Evolutionary conservation across 768 basidiomycete genomes (phyloP).

Genomic region (Psilocybe azurescens): DNA sequence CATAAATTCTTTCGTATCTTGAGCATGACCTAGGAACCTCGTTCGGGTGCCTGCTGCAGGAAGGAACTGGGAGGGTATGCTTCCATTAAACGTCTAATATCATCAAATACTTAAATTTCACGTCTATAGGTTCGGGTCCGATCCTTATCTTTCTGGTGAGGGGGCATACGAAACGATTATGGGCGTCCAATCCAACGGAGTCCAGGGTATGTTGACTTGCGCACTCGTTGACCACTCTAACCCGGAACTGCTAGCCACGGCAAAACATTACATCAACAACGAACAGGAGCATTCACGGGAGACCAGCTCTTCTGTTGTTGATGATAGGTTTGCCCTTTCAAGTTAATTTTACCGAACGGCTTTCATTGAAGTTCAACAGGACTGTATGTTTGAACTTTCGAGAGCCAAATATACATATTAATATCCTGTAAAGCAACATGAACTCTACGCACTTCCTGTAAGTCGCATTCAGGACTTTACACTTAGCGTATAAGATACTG

Average conservation of each 20-base stretch:
- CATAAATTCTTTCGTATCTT: background rate
- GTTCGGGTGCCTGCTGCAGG: constrained; percentile 52
- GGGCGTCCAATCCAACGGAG: constrained; percentile 58
- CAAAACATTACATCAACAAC: constrained; percentile 53
- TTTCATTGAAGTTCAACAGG: constrained; percentile 22
- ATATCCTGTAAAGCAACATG: constrained; percentile 46
- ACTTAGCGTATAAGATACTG: background rate
- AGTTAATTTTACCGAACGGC: background rate
- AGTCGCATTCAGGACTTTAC: constrained; percentile 14
- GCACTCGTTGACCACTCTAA: background rate
- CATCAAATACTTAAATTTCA: background rate
- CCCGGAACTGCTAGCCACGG: constrained; percentile 32
- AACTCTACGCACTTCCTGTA: constrained; percentile 60
- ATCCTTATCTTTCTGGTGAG: constrained; percentile 59
- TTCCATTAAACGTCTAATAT: background rate
- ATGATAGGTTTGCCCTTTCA: constrained; percentile 41
- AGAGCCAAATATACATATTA: background rate
- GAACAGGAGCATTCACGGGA: constrained; percentile 55
- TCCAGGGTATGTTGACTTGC: constrained; percentile 40
- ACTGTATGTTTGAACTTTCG: constrained; percentile 33
- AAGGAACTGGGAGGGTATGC: constrained; percentile 56
- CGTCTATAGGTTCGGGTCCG: constrained; percentile 47
- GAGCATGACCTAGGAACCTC: constrained; percentile 41
- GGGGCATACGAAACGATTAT: constrained; percentile 57
- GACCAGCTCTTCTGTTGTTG: constrained; percentile 45